Conservation (phyloP, 352 stramenopile genomes). For the Thraustochytrium striatum region DNA sequence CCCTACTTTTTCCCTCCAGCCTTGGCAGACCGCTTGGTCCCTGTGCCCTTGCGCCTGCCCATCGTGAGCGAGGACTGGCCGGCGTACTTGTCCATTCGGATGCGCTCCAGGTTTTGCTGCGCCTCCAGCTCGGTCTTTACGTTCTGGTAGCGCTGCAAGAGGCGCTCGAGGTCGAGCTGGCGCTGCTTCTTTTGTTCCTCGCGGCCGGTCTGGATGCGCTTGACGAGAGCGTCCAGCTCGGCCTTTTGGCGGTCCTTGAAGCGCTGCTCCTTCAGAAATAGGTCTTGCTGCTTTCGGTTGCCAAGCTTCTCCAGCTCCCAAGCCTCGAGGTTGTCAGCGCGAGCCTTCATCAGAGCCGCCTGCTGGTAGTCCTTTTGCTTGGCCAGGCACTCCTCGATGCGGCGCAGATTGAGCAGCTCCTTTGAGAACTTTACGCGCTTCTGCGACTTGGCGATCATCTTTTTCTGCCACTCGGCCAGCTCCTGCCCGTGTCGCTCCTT, state of each 20-base stretch:
- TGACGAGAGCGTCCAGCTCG: conserved; percentile 84
- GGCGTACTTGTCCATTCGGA: conserved; percentile 69
- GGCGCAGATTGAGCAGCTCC: conserved; percentile 83
- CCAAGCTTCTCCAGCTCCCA: conserved; percentile 91
- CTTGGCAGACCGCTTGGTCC: too few relatives aligned
- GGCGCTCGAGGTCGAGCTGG: conserved; percentile 81
- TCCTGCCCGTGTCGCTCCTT: conserved; percentile 74
- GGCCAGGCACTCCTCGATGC: conserved; percentile 85
- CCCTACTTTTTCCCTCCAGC: too few relatives aligned
- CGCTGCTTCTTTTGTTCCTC: conserved; percentile 91
- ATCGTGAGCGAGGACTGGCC: conserved; percentile 21
- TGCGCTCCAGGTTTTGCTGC: conserved; percentile 86
- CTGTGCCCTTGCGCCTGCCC: too few relatives aligned
- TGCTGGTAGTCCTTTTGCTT: conserved; percentile 84
- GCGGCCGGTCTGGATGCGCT: conserved; percentile 84
- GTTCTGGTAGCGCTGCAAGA: conserved; percentile 89
- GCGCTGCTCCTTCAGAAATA: conserved; percentile 86
- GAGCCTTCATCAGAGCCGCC: conserved; percentile 93
- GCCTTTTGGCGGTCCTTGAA: conserved; percentile 88
- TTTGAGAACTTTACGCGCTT: conserved; percentile 80
- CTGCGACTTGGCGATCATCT: conserved; percentile 77
- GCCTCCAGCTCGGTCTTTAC: conserved; percentile 88
- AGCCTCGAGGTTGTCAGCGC: conserved; percentile 84
- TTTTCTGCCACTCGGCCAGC: conserved; percentile 84
- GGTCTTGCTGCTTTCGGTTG: conserved; percentile 86